These are phyloP conservation scores for Aspergillus sp. DNA, from an alignment of 2,329 filamentous ascomycete species.

Conservation along the genomic window DNA sequence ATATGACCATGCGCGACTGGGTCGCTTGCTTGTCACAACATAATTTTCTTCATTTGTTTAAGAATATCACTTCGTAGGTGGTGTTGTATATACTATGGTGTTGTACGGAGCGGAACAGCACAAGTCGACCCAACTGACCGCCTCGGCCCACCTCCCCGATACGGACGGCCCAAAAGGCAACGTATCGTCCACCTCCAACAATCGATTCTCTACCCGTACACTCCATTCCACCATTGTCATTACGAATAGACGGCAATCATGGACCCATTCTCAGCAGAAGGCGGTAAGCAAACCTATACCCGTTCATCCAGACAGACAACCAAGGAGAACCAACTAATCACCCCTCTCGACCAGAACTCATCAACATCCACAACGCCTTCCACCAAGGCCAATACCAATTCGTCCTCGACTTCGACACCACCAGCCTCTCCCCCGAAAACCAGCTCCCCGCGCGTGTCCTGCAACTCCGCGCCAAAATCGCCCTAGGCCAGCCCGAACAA, in stretches of 20 bases:
- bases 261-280: conserved; percentile 59
- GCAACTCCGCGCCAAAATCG: conserved; percentile 72
- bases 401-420: conserved; percentile 77
- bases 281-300: conserved; percentile 37
- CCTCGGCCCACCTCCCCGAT: conserved; percentile 8
- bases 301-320: conserved; percentile 5
- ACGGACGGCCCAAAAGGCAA: conserved; percentile 10
- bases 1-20: conserved; percentile 15
- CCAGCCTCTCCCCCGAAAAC: conserved; percentile 71
- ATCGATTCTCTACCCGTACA: no score
- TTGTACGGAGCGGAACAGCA: no score
- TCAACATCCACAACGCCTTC: conserved; percentile 60
- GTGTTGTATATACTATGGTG: no score
- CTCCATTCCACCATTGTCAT: no score
- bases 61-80: no score
- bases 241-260: conserved; percentile 30
- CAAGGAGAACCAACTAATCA: background rate
- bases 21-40: conserved; percentile 4
- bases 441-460: conserved; percentile 67
- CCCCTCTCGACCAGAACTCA: conserved; percentile 45
- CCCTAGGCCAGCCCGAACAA: conserved; percentile 66
- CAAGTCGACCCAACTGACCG: background rate
- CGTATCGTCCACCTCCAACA: conserved; percentile 6
- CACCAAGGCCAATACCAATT: conserved; percentile 74
- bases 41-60: background rate